Evolutionary conservation across 129 eudicot genomes (phyloP), one percentile per base, ranked within the genome.

Genomic region (Helianthus tuberosus): DNA sequence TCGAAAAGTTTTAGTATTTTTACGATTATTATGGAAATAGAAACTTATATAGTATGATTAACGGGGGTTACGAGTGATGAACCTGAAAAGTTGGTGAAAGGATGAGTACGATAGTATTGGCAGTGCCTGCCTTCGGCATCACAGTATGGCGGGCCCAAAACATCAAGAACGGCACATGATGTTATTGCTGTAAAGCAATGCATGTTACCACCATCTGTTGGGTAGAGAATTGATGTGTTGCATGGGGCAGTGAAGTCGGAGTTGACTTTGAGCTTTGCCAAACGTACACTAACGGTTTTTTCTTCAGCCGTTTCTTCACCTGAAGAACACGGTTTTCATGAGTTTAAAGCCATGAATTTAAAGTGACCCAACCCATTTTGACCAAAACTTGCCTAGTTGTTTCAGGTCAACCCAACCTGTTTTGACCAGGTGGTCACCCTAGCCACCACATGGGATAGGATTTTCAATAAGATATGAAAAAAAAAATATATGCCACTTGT

Each of bases 61-160:
- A 13, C 11, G 20, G 16, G 14, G n/a, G 66, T 38, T 3, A 3
- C 3, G 32, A 17, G 53, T 11, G 50, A 41, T 12, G 8, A 68
- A 74, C 98, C 98, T 79, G 91, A 61, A 47, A 81, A 80, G 5
- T 36, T 7, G 44, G 80, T 0, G n/a, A 85, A 85, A 0, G 88
- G 91, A 54, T 72, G 77, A 46, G 87, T 82, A 1, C 10, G 78
- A 73, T 89, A 93, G 80, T 87, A 89, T 20, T 86, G 80, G 69
- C 98, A 93, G 63, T 93, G 92, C 35, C 98, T 82, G 75, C 98
- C 98, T 11, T 93, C 86, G 6, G 95, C 77, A 64, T 86, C 95
- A 14, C 75, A 73, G 66, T 93, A 93, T 2, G 98, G 98, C 5
- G 98, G 98, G 64, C 93, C 95, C 11, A 93, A 89, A 66, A 93